phyloP scores from a whole-genome alignment of 2,329 filamentous ascomycete genomes.

The Sporothrix sp. region DNA sequence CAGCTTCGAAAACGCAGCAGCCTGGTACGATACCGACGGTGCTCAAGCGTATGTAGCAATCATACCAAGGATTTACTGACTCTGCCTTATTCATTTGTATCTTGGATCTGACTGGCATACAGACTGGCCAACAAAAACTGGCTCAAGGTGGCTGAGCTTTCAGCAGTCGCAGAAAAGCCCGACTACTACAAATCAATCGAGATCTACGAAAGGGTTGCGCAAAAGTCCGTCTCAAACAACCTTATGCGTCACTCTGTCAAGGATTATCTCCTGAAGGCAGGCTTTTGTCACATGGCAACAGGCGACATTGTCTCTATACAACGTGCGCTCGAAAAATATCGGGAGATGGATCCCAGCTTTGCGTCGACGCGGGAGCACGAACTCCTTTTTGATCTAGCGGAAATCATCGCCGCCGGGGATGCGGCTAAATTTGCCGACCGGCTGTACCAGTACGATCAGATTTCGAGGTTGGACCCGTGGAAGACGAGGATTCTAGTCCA shows the following conservation, averaged over 20 bases:
- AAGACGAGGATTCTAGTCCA: slow-evolving; percentile 78
- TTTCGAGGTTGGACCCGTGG: slow-evolving; percentile 94
- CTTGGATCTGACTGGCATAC: slow-evolving; percentile 4
- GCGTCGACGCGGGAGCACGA: slow-evolving; percentile 68
- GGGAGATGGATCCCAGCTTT: slow-evolving; percentile 70
- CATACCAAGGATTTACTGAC: neutral
- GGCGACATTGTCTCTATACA: slow-evolving; percentile 68
- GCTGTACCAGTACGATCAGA: slow-evolving; percentile 79
- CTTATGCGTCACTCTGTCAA: slow-evolving; percentile 91
- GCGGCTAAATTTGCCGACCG: slow-evolving; percentile 79
- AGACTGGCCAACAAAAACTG: slow-evolving; percentile 88
- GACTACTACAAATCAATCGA: slow-evolving; percentile 80
- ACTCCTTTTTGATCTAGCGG: slow-evolving; percentile 66
- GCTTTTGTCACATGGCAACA: slow-evolving; percentile 73
- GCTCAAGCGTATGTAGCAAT: slow-evolving; percentile 58
- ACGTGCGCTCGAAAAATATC: slow-evolving; percentile 72
- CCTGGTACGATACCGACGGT: slow-evolving; percentile 84
- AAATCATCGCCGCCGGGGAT: slow-evolving; percentile 66
- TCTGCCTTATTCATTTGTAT: neutral
- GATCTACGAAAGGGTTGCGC: slow-evolving; percentile 75
- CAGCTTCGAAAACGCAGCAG: slow-evolving; percentile 74
- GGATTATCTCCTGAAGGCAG: slow-evolving; percentile 90
- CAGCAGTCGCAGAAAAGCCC: slow-evolving; percentile 55
- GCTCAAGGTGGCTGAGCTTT: slow-evolving; percentile 83
- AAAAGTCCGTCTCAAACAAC: slow-evolving; percentile 73